Evolutionary conservation across 2,329 filamentous ascomycete species (phyloP).

Genomic region (Aureobasidium lini): DNA sequence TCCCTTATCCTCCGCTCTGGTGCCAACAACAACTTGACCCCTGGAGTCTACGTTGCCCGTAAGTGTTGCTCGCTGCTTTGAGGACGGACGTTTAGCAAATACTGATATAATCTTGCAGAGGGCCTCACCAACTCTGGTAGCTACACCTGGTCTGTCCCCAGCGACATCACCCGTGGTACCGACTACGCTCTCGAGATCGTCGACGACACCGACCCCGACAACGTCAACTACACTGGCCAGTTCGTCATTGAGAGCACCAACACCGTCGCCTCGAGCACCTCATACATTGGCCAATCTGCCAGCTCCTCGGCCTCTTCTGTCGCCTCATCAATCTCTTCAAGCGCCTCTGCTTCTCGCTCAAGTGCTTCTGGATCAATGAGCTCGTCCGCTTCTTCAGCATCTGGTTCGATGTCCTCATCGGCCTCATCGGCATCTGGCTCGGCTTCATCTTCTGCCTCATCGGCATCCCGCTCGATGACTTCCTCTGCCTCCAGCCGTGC

Average conservation of each 20-base stretch:
- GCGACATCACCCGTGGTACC: slow-evolving; percentile 33
- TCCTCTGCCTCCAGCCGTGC: neutral
- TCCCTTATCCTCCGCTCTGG: slow-evolving; percentile 40
- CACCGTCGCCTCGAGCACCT: slow-evolving; percentile 27
- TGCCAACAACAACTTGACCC: slow-evolving; percentile 32
- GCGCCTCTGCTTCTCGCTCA: slow-evolving; percentile 39
- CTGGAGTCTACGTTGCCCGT: slow-evolving; percentile 30
- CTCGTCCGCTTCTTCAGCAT: slow-evolving; percentile 1
- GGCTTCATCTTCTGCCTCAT: slow-evolving; percentile 41
- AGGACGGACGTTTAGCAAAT: neutral
- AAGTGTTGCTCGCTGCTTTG: slow-evolving; percentile 14
- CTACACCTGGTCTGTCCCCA: slow-evolving; percentile 42
- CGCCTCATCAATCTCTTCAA: slow-evolving; percentile 13
- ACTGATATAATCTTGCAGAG: slow-evolving; percentile 27
- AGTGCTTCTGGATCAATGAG: neutral
- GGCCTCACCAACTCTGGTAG: slow-evolving; percentile 42
- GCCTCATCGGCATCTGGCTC: slow-evolving; percentile 72
- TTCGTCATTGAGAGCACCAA: slow-evolving; percentile 44
- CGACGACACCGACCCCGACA: slow-evolving; percentile 34
- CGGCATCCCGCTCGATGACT: slow-evolving; percentile 42
- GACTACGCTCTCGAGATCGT: slow-evolving; percentile 50
- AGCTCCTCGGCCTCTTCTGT: slow-evolving; percentile 22
- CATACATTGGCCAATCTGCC: slow-evolving; percentile 25
- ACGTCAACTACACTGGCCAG: slow-evolving; percentile 46
- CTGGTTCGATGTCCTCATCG: slow-evolving; percentile 25